Base-by-base conservation (phyloP, 176 grass and related monocot genomes). In the Bothriochloa decipiens region DNA sequence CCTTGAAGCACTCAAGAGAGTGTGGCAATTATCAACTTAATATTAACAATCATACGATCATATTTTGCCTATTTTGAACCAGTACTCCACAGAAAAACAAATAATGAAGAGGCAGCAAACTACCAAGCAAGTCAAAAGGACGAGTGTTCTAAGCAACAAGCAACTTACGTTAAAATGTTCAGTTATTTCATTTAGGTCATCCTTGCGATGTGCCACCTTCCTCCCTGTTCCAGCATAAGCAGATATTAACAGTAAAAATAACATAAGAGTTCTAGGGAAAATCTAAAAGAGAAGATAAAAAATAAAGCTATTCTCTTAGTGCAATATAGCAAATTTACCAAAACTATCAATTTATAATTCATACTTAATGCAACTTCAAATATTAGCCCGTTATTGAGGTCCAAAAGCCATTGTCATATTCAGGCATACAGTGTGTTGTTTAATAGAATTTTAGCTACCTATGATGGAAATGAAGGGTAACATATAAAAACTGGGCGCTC, bases 161-260 rank as follows among this genome's bases (percentile, higher is more conserved):
- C 47, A 90, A 88, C 95, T 97, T 88, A 98, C 92, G 32, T 95
- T 98, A 79, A 98, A 98, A 91, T 98, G 92, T 58, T 95, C 92
- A 3, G 91, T 83, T 70, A 98, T 81, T 77, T 95, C 95, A 86
- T 53, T 84, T 27, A 98, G 87, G 29, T 95, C 89, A 77, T 93
- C 95, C 85, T 86, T 98, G 36, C 91, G 91, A 85, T 91, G 83
- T 2, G 92, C 91, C 79, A 98, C 83, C 87, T 95, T 98, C 86
- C 52, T 95, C 39, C 95, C 91, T 95, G 84, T 80, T 79, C 17
- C 71, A 91, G 13, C 25, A 81, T 20, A 90, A 18, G 29, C 11
- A 18, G 50, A 53, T 17, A 62, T 70, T 42, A 70, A 88, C 65
- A 79, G 70, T 81, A 50, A 11, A 72, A 39, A 40, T 46, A 87